phyloP scores from a whole-genome alignment of 2,329 filamentous ascomycete species.

The Domatiomyces catenatus region DNA sequence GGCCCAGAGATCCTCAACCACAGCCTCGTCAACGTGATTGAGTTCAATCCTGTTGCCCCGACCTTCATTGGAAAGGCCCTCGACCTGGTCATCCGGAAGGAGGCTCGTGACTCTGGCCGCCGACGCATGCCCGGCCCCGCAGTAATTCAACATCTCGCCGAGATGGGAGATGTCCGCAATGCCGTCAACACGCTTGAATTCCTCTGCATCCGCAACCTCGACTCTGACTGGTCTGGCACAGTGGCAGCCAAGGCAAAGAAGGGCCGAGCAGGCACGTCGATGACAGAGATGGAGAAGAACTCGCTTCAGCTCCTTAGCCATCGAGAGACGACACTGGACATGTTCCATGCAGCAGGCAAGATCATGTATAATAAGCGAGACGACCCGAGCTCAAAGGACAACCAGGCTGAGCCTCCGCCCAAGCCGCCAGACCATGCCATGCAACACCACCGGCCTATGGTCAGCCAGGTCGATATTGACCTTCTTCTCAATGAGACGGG shows the following conservation, averaged over 20 bases:
- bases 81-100: slow-evolving; percentile 67
- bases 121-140: slow-evolving; percentile 60
- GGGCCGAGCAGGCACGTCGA: slow-evolving; percentile 31
- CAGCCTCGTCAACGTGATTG: slow-evolving; percentile 61
- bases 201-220: slow-evolving; percentile 67
- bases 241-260: slow-evolving; percentile 55
- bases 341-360: slow-evolving; percentile 92
- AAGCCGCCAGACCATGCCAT: slow-evolving; percentile 45
- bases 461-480: slow-evolving; percentile 53
- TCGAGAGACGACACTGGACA: slow-evolving; percentile 75
- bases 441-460: slow-evolving; percentile 43
- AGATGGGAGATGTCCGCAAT: slow-evolving; percentile 81
- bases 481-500: slow-evolving; percentile 82
- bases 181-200: slow-evolving; percentile 90
- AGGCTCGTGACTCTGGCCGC: slow-evolving; percentile 62
- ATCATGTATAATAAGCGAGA: slow-evolving; percentile 91
- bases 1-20: slow-evolving; percentile 76
- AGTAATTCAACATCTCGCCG: slow-evolving; percentile 64
- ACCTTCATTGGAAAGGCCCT: slow-evolving; percentile 75
- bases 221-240: slow-evolving; percentile 61
- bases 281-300: slow-evolving; percentile 66
- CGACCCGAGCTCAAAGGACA: slow-evolving; percentile 28
- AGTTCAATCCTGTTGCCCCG: slow-evolving; percentile 84
- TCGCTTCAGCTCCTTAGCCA: slow-evolving; percentile 69
- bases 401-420: slow-evolving; percentile 27